phyloP scores from a whole-genome alignment of 163 green algal species.

The Scenedesmus sp. region DNA sequence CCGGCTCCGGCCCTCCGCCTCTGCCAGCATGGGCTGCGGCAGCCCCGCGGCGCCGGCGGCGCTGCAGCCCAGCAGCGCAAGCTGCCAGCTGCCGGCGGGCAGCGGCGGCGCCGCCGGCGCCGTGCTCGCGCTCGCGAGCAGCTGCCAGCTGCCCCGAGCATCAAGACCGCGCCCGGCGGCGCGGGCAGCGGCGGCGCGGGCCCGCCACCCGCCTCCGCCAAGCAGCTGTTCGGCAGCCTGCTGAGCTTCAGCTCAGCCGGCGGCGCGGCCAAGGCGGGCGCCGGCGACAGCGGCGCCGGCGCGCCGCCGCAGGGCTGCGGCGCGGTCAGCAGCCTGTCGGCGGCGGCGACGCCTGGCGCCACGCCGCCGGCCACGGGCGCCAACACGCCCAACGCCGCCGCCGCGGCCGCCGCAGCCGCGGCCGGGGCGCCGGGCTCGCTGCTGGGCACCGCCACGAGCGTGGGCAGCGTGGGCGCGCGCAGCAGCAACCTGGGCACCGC shows the following conservation, averaged over 20 bases:
- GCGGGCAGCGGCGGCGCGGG: background rate
- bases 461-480: background rate
- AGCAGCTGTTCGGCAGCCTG: conserved; percentile 30
- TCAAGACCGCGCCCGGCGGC: too few species aligned
- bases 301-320: background rate
- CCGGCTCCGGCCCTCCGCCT: too few species aligned
- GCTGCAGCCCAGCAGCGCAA: too few species aligned
- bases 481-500: background rate
- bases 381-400: background rate
- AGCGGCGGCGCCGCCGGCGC: too few species aligned
- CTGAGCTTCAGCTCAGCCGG: conserved; percentile 6
- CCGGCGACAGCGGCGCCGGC: background rate
- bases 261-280: background rate
- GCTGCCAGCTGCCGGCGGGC: too few species aligned
- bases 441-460: background rate
- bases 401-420: background rate
- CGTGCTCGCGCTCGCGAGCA: too few species aligned
- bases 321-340: background rate
- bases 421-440: too few species aligned
- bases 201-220: background rate
- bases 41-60: too few species aligned
- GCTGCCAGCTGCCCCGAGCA: background rate
- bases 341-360: background rate
- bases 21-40: too few species aligned
- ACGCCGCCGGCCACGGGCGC: background rate